Evolutionary conservation across 2,329 filamentous ascomycete genomes (phyloP), one percentile per base, ranked within the genome.

Genomic region (Microthyrium microscopicum): DNA sequence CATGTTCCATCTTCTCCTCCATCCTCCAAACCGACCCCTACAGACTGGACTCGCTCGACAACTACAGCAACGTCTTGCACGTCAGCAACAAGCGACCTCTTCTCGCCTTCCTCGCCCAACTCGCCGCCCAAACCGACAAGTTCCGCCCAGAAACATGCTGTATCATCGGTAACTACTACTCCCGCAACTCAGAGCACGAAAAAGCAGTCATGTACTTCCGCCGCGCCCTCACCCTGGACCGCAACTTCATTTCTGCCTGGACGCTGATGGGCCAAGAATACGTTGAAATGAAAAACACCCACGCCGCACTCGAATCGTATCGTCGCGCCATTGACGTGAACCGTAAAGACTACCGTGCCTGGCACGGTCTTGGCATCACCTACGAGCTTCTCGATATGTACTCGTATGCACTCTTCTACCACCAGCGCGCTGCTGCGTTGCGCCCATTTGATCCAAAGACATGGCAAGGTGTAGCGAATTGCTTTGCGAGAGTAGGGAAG

Each of bases 211-310:
- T 94, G 58, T 95, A 95, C 56, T 98, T 98, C 61, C 78, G 89
- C 3, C 77, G 89, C 16, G 89, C 89, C 0, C 59, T 98, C 15
- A 91, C 83, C 0, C 64, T 98, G 0, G 89, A 98, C 50, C 75
- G 87, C 7, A 77, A 75, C 18, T 98, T 89, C 51, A 67, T 94
- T 12, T 91, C 84, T 0, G 89, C 89, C 2, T 98, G 89, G 89
- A 98, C 89, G 0, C 64, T 98, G 1, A 95, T 98, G 87, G 89
- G 89, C 1, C 89, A 98, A 54, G 89, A 98, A 53, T 98, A 94
- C 46, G 84, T 95, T 34, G 89, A 98, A 55, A 74, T 98, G 56
- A 98, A 95, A 50, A 98, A 98, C 51, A 95, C 87, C 0, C 89
- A 98, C 47, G 87, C 89, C 0, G 89, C 89, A 6, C 95, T 98